These are phyloP conservation scores for Yamadazyma mexicana DNA, from an alignment of 1,139 yeast genomes.

Conservation along the genomic window DNA sequence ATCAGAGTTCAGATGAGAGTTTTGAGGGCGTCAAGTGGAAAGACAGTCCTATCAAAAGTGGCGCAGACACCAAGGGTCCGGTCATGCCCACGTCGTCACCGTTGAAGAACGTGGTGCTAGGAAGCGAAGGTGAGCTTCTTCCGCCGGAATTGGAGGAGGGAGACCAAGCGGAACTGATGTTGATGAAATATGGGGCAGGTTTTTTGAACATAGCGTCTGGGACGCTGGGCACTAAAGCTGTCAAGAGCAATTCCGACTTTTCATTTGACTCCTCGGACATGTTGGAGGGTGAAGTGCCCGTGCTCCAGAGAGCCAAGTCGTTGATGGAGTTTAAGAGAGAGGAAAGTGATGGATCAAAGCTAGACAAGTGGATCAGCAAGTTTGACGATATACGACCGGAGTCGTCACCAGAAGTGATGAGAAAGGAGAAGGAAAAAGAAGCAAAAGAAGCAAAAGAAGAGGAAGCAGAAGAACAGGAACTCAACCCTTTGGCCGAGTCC, in stretches of 20 bases:
- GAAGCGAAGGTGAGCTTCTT: slow-evolving; percentile 1
- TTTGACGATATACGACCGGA: slow-evolving; percentile 2
- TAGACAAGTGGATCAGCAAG: slow-evolving; percentile 8
- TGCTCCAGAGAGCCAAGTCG: slow-evolving; percentile 31
- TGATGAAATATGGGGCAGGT: slow-evolving; percentile 40
- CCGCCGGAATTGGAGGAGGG: slow-evolving; percentile 8
- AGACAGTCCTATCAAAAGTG: slow-evolving; percentile 26
- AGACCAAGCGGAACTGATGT: slow-evolving; percentile 36
- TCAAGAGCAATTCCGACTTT: slow-evolving; percentile 30
- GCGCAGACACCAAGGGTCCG: slow-evolving; percentile 2
- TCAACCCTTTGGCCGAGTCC: background rate
- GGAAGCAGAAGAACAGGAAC: background rate
- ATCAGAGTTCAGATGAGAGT: slow-evolving; percentile 47
- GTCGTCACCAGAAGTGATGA: slow-evolving; percentile 1
- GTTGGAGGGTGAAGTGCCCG: slow-evolving; percentile 18
- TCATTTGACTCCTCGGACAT: slow-evolving; percentile 10
- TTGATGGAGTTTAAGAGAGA: slow-evolving; percentile 16
- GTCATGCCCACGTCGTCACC: slow-evolving; percentile 34
- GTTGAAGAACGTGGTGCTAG: slow-evolving; percentile 21
- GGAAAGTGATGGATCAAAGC: background rate
- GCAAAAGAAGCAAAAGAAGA: background rate
- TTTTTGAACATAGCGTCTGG: slow-evolving; percentile 26
- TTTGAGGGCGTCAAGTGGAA: slow-evolving; percentile 46
- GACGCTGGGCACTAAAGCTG: slow-evolving; percentile 22
- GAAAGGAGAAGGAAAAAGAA: background rate